These are phyloP conservation scores for Austroboletus novae-zelandiae DNA, from an alignment of 1,284 basidiomycete genomes.

Conservation along the genomic window DNA sequence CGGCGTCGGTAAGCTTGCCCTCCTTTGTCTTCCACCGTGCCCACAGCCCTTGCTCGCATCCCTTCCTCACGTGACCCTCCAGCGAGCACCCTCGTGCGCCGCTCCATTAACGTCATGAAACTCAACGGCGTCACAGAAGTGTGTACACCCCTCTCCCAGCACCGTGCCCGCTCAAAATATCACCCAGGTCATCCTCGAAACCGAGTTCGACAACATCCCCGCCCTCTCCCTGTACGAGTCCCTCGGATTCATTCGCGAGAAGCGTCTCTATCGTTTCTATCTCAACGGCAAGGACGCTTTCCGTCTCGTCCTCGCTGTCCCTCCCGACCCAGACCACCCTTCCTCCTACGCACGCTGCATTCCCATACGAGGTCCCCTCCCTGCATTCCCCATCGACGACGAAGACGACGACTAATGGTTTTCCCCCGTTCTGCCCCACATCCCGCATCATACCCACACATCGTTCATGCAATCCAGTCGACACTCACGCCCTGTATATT, in stretches of 20 bases:
- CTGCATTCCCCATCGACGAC: conserved; percentile 39
- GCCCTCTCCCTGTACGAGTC: conserved; percentile 88
- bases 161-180: not conserved
- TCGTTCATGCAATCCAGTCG: not conserved
- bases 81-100: conserved; percentile 38
- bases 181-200: conserved; percentile 88
- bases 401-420: conserved; percentile 40
- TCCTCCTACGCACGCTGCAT: conserved; percentile 6
- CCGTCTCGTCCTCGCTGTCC: conserved; percentile 65
- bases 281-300: conserved; percentile 91
- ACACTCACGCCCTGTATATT: conserved; percentile 8
- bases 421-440: conserved; percentile 15
- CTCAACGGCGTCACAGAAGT: conserved; percentile 82
- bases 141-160: conserved; percentile 10
- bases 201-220: conserved; percentile 90
- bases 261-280: conserved; percentile 93
- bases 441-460: conserved; percentile 16
- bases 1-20: conserved; percentile 74
- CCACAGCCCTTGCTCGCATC: conserved; percentile 3
- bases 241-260: conserved; percentile 94
- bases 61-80: not conserved
- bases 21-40: not conserved
- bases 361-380: conserved; percentile 25
- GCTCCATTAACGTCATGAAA: conserved; percentile 82
- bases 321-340: conserved; percentile 33